Conservation (phyloP, 768 basidiomycete genomes). For the Hydnomerulius pinastri region DNA sequence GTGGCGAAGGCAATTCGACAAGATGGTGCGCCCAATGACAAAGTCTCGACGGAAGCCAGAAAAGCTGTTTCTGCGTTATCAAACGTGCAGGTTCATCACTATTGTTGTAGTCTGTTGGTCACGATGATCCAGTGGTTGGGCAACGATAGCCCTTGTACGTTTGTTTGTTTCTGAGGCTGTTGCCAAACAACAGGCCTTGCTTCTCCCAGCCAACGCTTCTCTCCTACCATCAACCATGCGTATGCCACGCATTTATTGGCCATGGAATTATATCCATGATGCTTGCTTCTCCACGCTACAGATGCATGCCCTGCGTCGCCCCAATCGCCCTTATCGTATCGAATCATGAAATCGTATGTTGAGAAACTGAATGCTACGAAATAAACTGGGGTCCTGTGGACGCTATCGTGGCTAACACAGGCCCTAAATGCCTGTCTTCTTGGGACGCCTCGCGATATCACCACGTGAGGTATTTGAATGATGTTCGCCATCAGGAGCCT, state of each 20-base stretch:
- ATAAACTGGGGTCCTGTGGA: neutral
- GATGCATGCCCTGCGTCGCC: neutral
- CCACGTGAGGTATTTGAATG: conserved; percentile 13
- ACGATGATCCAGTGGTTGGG: no score
- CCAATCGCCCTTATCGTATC: conserved; percentile 22
- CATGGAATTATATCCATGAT: neutral
- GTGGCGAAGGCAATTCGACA: conserved; percentile 6
- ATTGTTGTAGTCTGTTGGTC: no score
- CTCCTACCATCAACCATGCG: no score
- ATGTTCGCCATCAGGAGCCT: neutral
- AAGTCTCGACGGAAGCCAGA: neutral
- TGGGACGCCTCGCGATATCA: conserved; percentile 5
- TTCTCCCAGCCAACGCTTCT: conserved; percentile 13
- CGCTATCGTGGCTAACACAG: neutral
- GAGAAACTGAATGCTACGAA: conserved; percentile 18
- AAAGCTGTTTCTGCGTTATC: no score
- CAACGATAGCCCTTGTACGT: conserved; percentile 19
- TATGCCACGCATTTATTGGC: conserved; percentile 13
- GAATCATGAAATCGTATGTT: conserved; percentile 23
- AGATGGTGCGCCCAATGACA: no score
- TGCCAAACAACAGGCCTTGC: conserved; percentile 5
- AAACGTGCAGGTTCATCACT: no score
- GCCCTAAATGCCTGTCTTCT: conserved; percentile 1
- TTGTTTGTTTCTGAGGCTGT: conserved; percentile 12
- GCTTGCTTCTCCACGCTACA: neutral